These are phyloP conservation scores for Diplodia corticola DNA, from an alignment of 2,329 filamentous ascomycete species.

Conservation along the genomic window DNA sequence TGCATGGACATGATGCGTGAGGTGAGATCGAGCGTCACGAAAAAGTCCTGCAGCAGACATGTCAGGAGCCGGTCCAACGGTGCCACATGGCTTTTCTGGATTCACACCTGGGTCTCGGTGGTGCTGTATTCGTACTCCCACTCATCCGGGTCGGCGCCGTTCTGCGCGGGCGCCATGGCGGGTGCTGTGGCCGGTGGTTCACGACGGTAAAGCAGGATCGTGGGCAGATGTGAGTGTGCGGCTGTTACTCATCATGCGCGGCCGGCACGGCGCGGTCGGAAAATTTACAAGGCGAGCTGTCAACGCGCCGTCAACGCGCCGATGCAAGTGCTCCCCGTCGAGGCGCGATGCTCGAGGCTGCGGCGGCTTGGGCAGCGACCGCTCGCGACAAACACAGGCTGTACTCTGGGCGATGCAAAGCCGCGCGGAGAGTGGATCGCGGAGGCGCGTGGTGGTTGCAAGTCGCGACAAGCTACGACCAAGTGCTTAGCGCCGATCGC, in stretches of 20 bases:
- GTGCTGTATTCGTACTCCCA: constrained; percentile 63
- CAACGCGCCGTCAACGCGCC: too few species aligned
- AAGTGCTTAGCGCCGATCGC: constrained; percentile 17
- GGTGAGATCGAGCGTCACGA: constrained; percentile 61
- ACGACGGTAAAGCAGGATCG: neutral
- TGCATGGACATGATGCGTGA: constrained; percentile 33
- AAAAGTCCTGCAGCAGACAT: constrained; percentile 51
- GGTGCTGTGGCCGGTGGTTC: neutral
- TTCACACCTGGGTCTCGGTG: constrained; percentile 52
- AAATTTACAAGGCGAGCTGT: neutral
- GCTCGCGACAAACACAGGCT: neutral
- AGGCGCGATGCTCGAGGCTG: neutral
- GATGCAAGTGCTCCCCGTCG: neutral
- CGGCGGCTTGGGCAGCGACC: neutral
- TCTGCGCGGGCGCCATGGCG: constrained; percentile 14
- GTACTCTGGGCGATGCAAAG: neutral
- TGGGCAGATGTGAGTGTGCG: neutral
- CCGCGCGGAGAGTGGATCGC: neutral
- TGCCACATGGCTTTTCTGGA: constrained; percentile 9
- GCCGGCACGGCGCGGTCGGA: constrained; percentile 3
- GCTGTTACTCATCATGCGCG: constrained; percentile 5
- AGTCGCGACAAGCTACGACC: constrained; percentile 20
- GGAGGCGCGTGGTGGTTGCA: neutral
- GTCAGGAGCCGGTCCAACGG: neutral
- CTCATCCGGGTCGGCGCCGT: constrained; percentile 42